Base-by-base conservation (phyloP, 202 grass and related monocot species). In the Elaeis oleifera region DNA sequence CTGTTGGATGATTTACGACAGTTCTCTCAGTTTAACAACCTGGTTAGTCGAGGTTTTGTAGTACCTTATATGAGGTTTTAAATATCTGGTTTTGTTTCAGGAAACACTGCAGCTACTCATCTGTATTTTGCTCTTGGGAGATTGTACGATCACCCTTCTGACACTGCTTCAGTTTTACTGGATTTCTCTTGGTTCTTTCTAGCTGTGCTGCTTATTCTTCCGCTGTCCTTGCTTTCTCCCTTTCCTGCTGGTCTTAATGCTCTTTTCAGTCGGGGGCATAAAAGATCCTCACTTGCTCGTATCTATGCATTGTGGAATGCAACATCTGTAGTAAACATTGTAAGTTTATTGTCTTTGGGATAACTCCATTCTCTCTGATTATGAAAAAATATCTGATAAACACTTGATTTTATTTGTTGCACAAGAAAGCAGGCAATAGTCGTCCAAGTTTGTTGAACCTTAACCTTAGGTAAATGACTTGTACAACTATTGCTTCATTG, bases 161-260 rank as follows among this genome's bases (percentile, higher is more conserved):
- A 92, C 81, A 82, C 84, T 99, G 54, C 72, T 99, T 67, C 84
- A 99, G 15, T 99, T 86, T 51, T 99, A 99, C 67, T 99, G 94
- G 94, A 92, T 99, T 65, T 99, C 88, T n/a, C 64, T 99, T 26
- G 94, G 88, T 23, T 88, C 84, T 63, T 92, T 70, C 88, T 99
- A 63, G 64, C 71, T 58, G 74, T 99, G 71, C 70, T 99, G 63
- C 85, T 99, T 58, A 82, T 99, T 60, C 88, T 89, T 17, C 94
- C 94, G 22, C 71, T 92, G 9, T 90, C 88, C 44, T 71, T 89
- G 66, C 82, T 99, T 51, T 99, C 94, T 61, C 94, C 94, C 70
- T 99, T 92, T 73, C 84, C 91, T 53, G 94, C 88, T 64, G 94
- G 94, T 67, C 79, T 99, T 17, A 99, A 89, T 72, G 82, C 94